These are phyloP conservation scores for Calonectria pauciramosa DNA, from an alignment of 2,329 filamentous ascomycete genomes.

Conservation along the genomic window DNA sequence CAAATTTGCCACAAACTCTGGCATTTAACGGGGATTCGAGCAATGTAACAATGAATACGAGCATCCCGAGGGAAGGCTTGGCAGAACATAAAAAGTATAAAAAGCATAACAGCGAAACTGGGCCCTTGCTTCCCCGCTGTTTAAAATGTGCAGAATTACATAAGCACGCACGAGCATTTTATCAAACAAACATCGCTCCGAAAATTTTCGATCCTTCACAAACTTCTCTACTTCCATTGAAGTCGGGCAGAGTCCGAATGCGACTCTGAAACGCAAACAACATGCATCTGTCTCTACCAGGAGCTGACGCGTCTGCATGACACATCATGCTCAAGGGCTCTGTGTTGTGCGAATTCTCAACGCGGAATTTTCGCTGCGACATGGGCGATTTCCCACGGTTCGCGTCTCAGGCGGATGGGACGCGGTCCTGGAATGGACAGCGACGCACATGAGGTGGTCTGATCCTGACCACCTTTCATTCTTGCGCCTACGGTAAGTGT, in stretches of 20 bases:
- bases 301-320: constrained; percentile 7
- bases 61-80: background rate
- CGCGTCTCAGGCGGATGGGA: background rate
- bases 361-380: background rate
- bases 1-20: constrained; percentile 1
- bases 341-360: background rate
- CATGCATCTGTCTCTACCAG: background rate
- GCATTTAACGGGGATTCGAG: constrained; percentile 3
- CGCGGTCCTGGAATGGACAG: background rate
- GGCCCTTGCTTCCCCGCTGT: background rate
- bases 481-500: constrained; percentile 18
- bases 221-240: constrained; percentile 11
- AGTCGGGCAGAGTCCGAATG: background rate
- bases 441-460: background rate
- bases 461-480: background rate
- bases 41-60: background rate
- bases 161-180: constrained; percentile 32
- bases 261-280: background rate
- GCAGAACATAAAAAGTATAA: background rate
- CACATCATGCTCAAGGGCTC: background rate
- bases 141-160: constrained; percentile 30
- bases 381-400: background rate
- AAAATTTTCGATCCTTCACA: constrained; percentile 34
- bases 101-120: background rate
- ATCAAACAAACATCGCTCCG: constrained; percentile 20